These are phyloP conservation scores for Podospora sp. DNA, from an alignment of 495 filamentous ascomycete species.

Conservation along the genomic window DNA sequence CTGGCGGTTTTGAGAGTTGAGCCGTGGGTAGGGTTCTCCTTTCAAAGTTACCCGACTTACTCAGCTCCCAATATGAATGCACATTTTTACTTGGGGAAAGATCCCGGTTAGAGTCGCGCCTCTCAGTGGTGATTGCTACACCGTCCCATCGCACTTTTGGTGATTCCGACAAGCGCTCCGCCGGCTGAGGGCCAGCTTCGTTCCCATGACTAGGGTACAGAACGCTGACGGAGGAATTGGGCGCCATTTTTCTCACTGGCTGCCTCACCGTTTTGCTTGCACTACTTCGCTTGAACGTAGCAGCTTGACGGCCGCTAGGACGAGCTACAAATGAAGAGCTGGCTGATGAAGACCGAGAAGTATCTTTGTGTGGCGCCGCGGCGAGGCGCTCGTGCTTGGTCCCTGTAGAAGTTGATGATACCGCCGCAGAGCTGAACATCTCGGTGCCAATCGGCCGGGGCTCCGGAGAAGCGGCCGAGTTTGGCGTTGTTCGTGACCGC, in stretches of 20 bases:
- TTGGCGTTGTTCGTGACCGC: constrained; percentile 18
- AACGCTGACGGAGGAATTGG: background rate
- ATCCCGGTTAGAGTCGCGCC: background rate
- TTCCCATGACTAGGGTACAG: background rate
- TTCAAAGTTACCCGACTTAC: background rate
- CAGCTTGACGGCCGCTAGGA: background rate
- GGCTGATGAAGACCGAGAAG: background rate
- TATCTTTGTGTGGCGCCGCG: background rate
- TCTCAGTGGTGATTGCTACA: background rate
- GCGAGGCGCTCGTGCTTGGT: background rate
- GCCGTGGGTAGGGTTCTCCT: background rate
- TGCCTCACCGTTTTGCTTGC: background rate
- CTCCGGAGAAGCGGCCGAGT: constrained; percentile 9
- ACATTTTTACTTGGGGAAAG: background rate
- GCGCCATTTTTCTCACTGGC: background rate
- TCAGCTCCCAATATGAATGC: background rate
- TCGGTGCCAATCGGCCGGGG: constrained; percentile 2
- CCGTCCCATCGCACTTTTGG: background rate
- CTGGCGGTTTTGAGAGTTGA: background rate
- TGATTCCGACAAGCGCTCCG: background rate
- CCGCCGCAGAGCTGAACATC: background rate
- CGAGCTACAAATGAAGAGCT: background rate
- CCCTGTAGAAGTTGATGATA: background rate
- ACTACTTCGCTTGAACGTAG: background rate
- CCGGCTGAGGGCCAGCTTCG: background rate